Base-by-base conservation (phyloP, 495 filamentous ascomycete species). In the Stereocaulon alpinum region DNA sequence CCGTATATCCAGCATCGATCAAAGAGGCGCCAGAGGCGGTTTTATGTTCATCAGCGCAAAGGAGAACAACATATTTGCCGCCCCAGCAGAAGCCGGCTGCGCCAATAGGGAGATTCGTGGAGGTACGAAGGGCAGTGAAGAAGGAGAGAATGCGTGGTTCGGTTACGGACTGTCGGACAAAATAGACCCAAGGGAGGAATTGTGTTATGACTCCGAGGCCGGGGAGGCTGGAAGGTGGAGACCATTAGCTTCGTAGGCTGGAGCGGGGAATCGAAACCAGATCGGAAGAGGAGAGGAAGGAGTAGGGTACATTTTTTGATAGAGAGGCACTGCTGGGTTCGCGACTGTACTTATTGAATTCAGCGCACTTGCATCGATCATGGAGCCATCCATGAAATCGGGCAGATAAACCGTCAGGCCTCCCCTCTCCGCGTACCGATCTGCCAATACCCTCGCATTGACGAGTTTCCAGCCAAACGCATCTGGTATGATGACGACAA, bases 81-180 rank as follows among this genome's bases (percentile, higher is more conserved):
- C 82, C 82, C 81, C 80, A 85, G 66, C 81, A 84, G 64, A 80
- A 84, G 0, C 82, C 82, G 0, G 79, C 76, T 1, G 71, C 72
- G 32, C 75, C 77, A 48, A 84, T 63, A 57, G 65, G 66, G 52
- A 61, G 58, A 41, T 37, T 20, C 4, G 66, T 60, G 47, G 58
- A 64, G 49, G 67, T 61, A 58, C 80, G 76, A 0, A 82, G 55
- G 2, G 70, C 59, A 57, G 66, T 54, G 63, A 84, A 67, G 67
- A 82, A 85, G 10, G 62, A 29, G 12, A 66, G 59, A 17, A 85
- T 66, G 11, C 73, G 70, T 9, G 80, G 80, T 62, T 68, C 67
- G 51, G 67, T 58, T 51, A 69, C 64, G 27, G 68, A 57, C n/a
- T 64, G 59, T 27, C 72, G 67, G 62, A 72, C 74, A 43, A 44